Evolutionary conservation across 257 asterid genomes (phyloP).

Genomic region (Knoxia roxburghii): DNA sequence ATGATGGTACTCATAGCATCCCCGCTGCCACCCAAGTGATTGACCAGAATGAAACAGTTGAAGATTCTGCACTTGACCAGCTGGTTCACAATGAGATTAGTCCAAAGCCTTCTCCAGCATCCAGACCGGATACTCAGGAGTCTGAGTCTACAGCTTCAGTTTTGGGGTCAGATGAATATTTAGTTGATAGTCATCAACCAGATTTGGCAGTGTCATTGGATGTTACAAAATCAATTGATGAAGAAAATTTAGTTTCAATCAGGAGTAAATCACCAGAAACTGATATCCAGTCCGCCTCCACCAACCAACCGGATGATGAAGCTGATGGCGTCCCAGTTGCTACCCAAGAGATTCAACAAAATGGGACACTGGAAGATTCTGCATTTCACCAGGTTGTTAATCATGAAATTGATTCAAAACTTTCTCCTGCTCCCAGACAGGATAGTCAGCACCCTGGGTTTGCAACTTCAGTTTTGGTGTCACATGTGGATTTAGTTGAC

Average conservation of each 20-base stretch:
- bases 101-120: neutral
- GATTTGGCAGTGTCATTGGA: neutral
- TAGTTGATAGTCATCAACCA: neutral
- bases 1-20: neutral
- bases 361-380: constrained; percentile 3
- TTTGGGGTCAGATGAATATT: neutral
- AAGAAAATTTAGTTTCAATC: neutral
- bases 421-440: neutral
- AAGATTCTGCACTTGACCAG: neutral
- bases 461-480: neutral
- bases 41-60: constrained; percentile 2
- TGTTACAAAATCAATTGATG: neutral
- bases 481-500: neutral
- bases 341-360: neutral
- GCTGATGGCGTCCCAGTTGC: neutral
- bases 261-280: neutral
- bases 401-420: constrained; percentile 2
- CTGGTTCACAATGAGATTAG: neutral
- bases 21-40: neutral
- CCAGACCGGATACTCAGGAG: neutral
- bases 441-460: constrained; percentile 6
- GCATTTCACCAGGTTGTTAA: no score
- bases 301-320: no score
- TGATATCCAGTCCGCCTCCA: neutral
- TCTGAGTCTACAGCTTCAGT: constrained; percentile 5